Conservation (phyloP, 768 basidiomycete genomes). For the Leccinum obscurum region DNA sequence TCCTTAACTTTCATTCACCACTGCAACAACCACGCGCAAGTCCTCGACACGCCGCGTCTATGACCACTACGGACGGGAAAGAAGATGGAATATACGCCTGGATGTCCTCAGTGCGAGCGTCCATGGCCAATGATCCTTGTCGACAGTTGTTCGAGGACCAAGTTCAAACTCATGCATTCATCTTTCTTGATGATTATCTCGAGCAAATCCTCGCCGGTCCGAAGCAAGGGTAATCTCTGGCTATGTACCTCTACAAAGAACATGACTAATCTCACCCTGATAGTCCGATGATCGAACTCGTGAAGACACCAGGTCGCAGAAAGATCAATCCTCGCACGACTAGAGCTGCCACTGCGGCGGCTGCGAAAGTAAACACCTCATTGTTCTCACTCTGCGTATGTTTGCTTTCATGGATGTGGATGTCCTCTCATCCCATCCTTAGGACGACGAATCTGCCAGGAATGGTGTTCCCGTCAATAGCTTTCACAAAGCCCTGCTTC, state of each 20-base stretch:
- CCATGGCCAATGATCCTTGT: slow-evolving; percentile 73
- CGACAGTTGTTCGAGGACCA: slow-evolving; percentile 71
- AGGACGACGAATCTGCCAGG: slow-evolving; percentile 38
- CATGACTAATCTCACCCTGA: neutral
- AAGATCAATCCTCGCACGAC: slow-evolving; percentile 54
- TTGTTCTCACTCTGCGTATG: slow-evolving; percentile 49
- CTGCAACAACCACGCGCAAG: slow-evolving; percentile 6
- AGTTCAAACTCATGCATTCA: slow-evolving; percentile 72
- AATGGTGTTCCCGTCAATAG: slow-evolving; percentile 46
- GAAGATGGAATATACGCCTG: slow-evolving; percentile 60
- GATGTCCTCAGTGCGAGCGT: slow-evolving; percentile 63
- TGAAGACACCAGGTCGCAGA: slow-evolving; percentile 82
- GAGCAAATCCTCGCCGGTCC: slow-evolving; percentile 66
- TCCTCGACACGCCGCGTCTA: slow-evolving; percentile 4
- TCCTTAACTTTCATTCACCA: neutral
- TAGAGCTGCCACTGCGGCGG: slow-evolving; percentile 39
- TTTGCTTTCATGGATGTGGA: neutral
- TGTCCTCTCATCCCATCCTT: slow-evolving; percentile 12
- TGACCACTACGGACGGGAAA: slow-evolving; percentile 12
- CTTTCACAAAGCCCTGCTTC: slow-evolving; percentile 47
- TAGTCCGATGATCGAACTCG: slow-evolving; percentile 74
- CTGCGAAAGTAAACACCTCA: slow-evolving; percentile 47
- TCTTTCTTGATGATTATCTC: slow-evolving; percentile 78
- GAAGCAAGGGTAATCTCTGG: slow-evolving; percentile 57
- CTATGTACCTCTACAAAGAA: neutral